Base-by-base conservation (phyloP, 768 basidiomycete species). In the Boletus fagicola region DNA sequence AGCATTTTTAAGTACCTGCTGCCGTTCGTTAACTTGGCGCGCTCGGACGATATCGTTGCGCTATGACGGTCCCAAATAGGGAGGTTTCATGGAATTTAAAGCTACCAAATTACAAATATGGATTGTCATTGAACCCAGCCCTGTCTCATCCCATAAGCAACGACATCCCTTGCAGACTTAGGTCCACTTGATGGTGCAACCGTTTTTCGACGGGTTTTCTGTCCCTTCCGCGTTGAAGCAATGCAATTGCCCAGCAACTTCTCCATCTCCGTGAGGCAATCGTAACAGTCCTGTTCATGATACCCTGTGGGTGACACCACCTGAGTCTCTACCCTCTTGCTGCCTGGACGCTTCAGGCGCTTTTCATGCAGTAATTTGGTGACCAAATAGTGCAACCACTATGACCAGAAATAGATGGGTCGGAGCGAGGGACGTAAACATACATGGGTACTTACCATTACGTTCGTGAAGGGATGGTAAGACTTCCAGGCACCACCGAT, bases 321-420 rank as follows among this genome's bases (percentile, higher is more conserved):
- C 46, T 31, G 51, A 39, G 24, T 40, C 8, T 57, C 68, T 35
- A 26, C 49, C 26, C 61, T 77, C 67, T 77, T 82, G 76, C 69
- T 16, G 58, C 66, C 20, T 1, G 89, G 85, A 38, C 77, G 74
- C 60, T 82, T 85, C 30, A 95, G 74, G 42, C 81, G 80, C 70
- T 94, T 94, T 35, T 77, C 77, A 26, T 82, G 74, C 3, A 95
- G 74, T 26, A 95, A 79, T 72, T 94, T 93, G 51, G 73, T 71
- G n/a, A 76, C 70, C 52, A 97, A 77, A 72, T 95, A 94, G 65
- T 94, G 91, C 20, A 96, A 74, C 94, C 94, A 97, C 94, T 95
- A 64, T n/a, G 40, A 30, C 33, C 44, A 49, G 51, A 44, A n/a
- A 26, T 24, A n/a, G 54, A 55, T 67, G 53, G 62, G 55, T 49